Evolutionary conservation across 2,329 filamentous ascomycete genomes (phyloP).

Genomic region (Penicillium sp.): DNA sequence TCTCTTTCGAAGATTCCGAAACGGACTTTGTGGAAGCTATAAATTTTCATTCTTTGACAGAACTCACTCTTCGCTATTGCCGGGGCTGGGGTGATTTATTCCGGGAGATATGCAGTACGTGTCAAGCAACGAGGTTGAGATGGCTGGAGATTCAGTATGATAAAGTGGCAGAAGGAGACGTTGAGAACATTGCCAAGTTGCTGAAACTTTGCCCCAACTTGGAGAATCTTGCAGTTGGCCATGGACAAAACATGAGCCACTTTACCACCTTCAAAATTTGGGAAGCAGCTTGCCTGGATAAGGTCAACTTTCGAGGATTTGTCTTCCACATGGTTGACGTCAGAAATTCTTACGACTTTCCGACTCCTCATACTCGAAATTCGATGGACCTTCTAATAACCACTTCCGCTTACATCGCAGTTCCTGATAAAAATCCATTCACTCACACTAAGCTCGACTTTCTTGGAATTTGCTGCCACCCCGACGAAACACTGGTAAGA

Average conservation of each 20-base stretch:
- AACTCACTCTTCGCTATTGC: background rate
- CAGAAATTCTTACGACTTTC: background rate
- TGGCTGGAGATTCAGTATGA: constrained; percentile 1
- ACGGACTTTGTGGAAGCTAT: background rate
- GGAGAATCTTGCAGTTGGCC: background rate
- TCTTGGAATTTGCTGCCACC: constrained; percentile 1
- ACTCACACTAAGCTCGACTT: constrained; percentile 1
- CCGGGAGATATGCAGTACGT: background rate
- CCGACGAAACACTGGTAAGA: constrained; percentile 1
- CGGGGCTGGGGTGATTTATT: background rate
- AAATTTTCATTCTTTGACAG: background rate
- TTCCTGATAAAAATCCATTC: background rate
- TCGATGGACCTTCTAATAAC: background rate
- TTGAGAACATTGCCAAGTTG: background rate
- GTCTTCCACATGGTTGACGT: background rate
- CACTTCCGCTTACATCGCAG: background rate
- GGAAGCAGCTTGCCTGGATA: background rate
- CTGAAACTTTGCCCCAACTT: background rate
- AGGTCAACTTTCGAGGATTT: background rate
- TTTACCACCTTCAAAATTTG: background rate
- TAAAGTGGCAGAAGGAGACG: background rate
- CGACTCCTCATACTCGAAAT: background rate
- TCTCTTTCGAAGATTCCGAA: background rate
- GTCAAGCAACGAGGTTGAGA: background rate
- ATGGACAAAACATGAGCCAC: background rate